Percentiles rank a stretch among this genome's conserved stretches.
Conservation (phyloP, 352 stramenopile genomes). For the Aphanomyces stellatus region DNA sequence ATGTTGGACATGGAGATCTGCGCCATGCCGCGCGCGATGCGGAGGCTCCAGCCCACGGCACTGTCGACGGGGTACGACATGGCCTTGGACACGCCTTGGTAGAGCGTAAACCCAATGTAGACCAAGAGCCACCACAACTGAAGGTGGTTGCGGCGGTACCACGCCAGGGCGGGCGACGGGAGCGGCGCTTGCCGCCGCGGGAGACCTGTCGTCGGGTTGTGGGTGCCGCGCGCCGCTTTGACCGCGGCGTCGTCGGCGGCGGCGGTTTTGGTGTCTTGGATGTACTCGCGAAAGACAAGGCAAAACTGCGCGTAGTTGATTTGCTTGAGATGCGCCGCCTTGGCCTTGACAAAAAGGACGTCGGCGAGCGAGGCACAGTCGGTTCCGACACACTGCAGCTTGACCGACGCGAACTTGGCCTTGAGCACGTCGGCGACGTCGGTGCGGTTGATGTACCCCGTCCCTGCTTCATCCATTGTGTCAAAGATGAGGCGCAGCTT, state of each 20-base stretch:
- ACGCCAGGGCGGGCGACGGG: conserved; percentile 26
- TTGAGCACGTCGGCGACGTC: neutral
- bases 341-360: conserved; percentile 39
- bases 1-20: conserved; percentile 64
- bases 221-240: neutral
- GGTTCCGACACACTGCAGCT: conserved; percentile 3
- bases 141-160: conserved; percentile 37
- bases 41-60: conserved; percentile 39
- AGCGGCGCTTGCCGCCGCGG: conserved; percentile 15
- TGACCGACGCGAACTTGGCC: neutral
- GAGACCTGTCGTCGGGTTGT: neutral
- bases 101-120: conserved; percentile 35
- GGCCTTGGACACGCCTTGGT: conserved; percentile 42
- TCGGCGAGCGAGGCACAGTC: conserved; percentile 39
- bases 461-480: neutral
- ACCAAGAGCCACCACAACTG: conserved; percentile 43
- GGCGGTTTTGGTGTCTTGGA: conserved; percentile 19
- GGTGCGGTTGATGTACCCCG: neutral
- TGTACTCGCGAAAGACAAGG: conserved; percentile 29
- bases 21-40: conserved; percentile 52
- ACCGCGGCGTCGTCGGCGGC: conserved; percentile 21
- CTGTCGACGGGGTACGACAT: conserved; percentile 31
- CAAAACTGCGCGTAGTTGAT: conserved; percentile 56
- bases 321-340: conserved; percentile 25
- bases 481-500: neutral